Percentiles rank a stretch among this genome's conserved stretches.
Evolutionary conservation across 2,329 filamentous ascomycete genomes (phyloP).

Genomic region (Fusarium gaditjirri): DNA sequence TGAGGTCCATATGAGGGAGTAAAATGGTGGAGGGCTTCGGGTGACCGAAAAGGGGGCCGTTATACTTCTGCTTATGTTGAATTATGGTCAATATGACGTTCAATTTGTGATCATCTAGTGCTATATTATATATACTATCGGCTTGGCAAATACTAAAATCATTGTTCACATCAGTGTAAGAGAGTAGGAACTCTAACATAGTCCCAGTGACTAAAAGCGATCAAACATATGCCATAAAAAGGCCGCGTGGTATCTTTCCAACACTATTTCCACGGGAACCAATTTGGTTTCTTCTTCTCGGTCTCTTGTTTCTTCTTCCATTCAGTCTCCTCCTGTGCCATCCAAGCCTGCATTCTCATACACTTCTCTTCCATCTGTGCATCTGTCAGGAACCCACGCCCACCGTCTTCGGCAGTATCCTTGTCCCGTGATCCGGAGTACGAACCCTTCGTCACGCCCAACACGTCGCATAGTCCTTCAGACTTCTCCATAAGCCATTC

Average conservation of each 20-base stretch:
- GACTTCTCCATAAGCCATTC: conserved; percentile 59
- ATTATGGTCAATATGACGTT: background rate
- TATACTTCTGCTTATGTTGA: background rate
- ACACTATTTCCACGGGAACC: conserved; percentile 37
- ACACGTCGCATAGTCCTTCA: conserved; percentile 52
- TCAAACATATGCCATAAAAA: too few species aligned
- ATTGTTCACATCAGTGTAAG: background rate
- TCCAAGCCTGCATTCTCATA: conserved; percentile 48
- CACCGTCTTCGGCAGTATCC: conserved; percentile 56
- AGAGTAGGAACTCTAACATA: too few species aligned
- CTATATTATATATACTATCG: background rate
- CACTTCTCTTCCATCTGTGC: conserved; percentile 51
- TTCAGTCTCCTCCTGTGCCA: conserved; percentile 45
- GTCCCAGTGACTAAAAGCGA: too few species aligned
- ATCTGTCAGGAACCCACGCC: conserved; percentile 51
- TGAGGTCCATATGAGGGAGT: conserved; percentile 19
- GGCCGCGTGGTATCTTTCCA: background rate
- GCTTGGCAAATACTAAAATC: background rate
- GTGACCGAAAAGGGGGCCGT: accelerated
- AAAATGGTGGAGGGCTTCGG: background rate
- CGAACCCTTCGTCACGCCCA: conserved; percentile 50
- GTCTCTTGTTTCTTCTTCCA: conserved; percentile 40
- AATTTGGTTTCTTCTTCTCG: conserved; percentile 37
- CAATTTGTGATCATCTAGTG: background rate
- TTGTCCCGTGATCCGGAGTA: conserved; percentile 51